These are phyloP conservation scores for Boeremia exigua DNA, from an alignment of 2,329 filamentous ascomycete genomes.

Conservation along the genomic window DNA sequence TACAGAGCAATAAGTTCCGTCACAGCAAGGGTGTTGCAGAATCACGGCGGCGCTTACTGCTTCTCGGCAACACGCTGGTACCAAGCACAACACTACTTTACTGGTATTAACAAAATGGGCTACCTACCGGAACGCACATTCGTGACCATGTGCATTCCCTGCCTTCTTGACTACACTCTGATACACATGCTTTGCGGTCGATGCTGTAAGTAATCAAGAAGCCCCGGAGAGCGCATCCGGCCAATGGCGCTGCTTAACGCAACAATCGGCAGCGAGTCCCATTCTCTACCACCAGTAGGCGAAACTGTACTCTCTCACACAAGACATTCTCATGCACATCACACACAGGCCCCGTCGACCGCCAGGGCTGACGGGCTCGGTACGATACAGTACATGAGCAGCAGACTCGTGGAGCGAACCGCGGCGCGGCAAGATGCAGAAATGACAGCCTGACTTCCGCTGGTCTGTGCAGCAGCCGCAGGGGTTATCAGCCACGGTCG, in stretches of 20 bases:
- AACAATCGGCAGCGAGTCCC: background rate
- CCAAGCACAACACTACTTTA: no score
- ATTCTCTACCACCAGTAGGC: background rate
- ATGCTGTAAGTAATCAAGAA: no score
- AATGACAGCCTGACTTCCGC: slow-evolving; percentile 28
- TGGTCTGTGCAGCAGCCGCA: slow-evolving; percentile 24
- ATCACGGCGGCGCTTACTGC: no score
- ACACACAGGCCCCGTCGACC: slow-evolving; percentile 18
- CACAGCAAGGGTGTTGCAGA: no score
- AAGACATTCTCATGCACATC: slow-evolving; percentile 22
- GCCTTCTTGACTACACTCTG: no score
- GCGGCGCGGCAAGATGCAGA: slow-evolving; percentile 25
- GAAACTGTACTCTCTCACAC: slow-evolving; percentile 1
- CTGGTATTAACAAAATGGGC: no score
- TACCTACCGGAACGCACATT: no score
- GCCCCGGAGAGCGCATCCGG: no score
- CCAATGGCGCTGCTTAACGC: background rate
- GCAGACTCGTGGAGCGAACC: slow-evolving; percentile 10
- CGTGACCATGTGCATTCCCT: no score
- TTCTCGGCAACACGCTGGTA: no score
- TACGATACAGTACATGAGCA: slow-evolving; percentile 6
- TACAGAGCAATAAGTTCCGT: background rate
- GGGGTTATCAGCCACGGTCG: slow-evolving; percentile 22
- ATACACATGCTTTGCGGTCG: no score
- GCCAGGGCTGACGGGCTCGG: slow-evolving; percentile 12